phyloP scores from a whole-genome alignment of 2,329 filamentous ascomycete species.

The Xylaria polymorpha region DNA sequence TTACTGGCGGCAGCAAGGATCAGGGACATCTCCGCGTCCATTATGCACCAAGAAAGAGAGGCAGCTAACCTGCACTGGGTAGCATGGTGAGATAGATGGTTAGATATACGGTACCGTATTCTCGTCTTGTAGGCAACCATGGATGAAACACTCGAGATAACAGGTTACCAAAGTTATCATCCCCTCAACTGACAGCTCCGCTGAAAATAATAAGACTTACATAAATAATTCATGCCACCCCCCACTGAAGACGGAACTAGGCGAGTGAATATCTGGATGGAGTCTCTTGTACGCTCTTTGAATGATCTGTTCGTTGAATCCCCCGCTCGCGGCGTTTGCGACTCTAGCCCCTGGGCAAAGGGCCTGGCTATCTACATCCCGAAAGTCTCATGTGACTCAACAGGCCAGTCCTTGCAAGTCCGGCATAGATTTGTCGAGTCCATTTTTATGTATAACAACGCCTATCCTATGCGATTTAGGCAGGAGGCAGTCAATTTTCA shows the following conservation, averaged over 20 bases:
- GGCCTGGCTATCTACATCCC: background rate
- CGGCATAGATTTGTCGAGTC: background rate
- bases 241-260: background rate
- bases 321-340: background rate
- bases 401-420: slow-evolving; percentile 5
- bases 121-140: slow-evolving; percentile 1
- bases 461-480: slow-evolving; percentile 22
- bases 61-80: slow-evolving; percentile 3
- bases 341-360: background rate
- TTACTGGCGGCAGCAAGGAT: slow-evolving; percentile 27
- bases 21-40: slow-evolving; percentile 5
- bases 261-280: background rate
- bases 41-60: slow-evolving; percentile 21
- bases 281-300: slow-evolving; percentile 2
- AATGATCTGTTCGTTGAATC: slow-evolving; percentile 9
- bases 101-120: slow-evolving; percentile 13
- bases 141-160: background rate
- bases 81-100: slow-evolving; percentile 8
- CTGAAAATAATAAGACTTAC: slow-evolving; percentile 13
- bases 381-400: slow-evolving; percentile 17
- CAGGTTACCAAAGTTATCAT: background rate
- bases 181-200: slow-evolving; percentile 8
- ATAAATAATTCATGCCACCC: slow-evolving; percentile 19
- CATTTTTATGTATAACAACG: slow-evolving; percentile 5
- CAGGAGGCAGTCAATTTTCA: slow-evolving; percentile 11